Percentiles rank a stretch among this genome's conserved stretches.
Conservation (phyloP, 148 eudicot genomes). For the Oxyria digyna region DNA sequence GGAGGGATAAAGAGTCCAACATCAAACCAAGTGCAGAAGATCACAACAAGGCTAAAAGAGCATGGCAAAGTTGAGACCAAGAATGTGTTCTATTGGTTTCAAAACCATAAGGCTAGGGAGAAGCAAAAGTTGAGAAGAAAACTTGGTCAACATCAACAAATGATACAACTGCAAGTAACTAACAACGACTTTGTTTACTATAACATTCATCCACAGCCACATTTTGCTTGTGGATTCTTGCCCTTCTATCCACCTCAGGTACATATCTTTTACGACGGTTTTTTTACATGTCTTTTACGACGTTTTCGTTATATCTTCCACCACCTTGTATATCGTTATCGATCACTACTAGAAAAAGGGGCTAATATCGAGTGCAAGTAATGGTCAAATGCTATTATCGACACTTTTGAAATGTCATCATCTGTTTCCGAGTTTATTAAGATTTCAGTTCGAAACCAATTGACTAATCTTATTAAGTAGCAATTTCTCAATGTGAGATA, state of each 20-base stretch:
- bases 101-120: constrained; percentile 25
- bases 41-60: constrained; percentile 18
- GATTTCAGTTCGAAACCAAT: too few relatives aligned
- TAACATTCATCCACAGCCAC: background rate
- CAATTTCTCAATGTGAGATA: too few relatives aligned
- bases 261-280: too few relatives aligned
- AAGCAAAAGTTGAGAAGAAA: constrained; percentile 15
- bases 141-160: background rate
- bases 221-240: background rate
- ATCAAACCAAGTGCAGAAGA: constrained; percentile 26
- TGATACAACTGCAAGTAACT: background rate
- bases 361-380: too few relatives aligned
- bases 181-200: background rate
- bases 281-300: too few relatives aligned
- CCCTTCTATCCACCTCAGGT: background rate
- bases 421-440: too few relatives aligned
- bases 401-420: too few relatives aligned
- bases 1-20: constrained; percentile 26
- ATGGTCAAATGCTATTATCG: too few relatives aligned
- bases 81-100: constrained; percentile 30
- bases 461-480: too few relatives aligned
- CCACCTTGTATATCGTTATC: too few relatives aligned
- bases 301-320: too few relatives aligned
- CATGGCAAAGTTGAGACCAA: constrained; percentile 20
- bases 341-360: too few relatives aligned